These are phyloP conservation scores for Madurella mycetomatis DNA, from an alignment of 2,329 filamentous ascomycete species.

Conservation along the genomic window DNA sequence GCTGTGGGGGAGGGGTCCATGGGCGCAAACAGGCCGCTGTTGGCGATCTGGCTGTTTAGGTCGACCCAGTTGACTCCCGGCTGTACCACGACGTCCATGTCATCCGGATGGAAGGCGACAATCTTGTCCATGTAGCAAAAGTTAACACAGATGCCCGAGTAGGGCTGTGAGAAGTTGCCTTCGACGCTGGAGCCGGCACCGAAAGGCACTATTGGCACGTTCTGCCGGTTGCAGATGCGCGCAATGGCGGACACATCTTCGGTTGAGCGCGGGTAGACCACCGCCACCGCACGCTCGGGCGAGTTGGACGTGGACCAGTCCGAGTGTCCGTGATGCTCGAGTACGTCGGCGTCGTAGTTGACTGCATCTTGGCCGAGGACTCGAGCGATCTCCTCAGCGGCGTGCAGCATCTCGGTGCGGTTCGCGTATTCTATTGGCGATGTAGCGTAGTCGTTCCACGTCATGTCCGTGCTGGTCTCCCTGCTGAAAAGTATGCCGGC, in stretches of 20 bases:
- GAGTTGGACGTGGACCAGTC: slow-evolving; percentile 69
- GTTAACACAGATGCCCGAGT: slow-evolving; percentile 66
- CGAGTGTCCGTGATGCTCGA: slow-evolving; percentile 62
- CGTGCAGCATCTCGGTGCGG: slow-evolving; percentile 35
- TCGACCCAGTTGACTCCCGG: slow-evolving; percentile 74
- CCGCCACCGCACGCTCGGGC: slow-evolving; percentile 57
- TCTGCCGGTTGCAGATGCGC: slow-evolving; percentile 56
- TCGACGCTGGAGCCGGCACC: slow-evolving; percentile 68
- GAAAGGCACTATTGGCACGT: slow-evolving; percentile 67
- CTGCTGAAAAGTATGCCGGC: slow-evolving; percentile 5
- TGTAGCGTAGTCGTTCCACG: neutral
- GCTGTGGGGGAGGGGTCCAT: slow-evolving; percentile 80
- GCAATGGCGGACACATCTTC: slow-evolving; percentile 61
- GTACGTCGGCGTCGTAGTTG: slow-evolving; percentile 59
- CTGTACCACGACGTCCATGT: slow-evolving; percentile 68
- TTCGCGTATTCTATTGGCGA: slow-evolving; percentile 16
- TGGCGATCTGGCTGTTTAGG: slow-evolving; percentile 65
- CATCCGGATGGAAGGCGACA: slow-evolving; percentile 59
- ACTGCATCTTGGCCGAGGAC: slow-evolving; percentile 55
- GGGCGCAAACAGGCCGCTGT: slow-evolving; percentile 74
- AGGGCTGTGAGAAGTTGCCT: slow-evolving; percentile 64
- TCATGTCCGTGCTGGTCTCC: neutral
- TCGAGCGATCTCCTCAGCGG: slow-evolving; percentile 50
- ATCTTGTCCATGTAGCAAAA: slow-evolving; percentile 64
- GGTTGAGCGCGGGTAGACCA: slow-evolving; percentile 61